Evolutionary conservation across 2,329 filamentous ascomycete species (phyloP).

Genomic region (Purpureocillium takamizusanense): DNA sequence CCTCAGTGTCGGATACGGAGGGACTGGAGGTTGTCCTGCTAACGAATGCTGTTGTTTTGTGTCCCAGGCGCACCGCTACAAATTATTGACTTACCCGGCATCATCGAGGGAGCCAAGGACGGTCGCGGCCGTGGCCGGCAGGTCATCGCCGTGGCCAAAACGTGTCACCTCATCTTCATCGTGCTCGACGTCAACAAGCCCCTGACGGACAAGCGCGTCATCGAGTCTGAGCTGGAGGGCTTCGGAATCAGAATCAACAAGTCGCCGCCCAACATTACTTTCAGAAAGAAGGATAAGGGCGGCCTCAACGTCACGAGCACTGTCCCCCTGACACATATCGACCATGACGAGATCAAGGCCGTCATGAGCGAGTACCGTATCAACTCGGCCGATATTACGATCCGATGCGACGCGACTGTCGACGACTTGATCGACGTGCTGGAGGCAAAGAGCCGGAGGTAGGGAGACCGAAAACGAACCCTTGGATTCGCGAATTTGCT

Average conservation of each 20-base stretch:
- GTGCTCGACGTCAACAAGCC: conserved; percentile 98
- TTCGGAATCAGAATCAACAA: conserved; percentile 99
- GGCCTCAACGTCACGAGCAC: conserved; percentile 95
- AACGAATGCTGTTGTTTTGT: too few relatives aligned
- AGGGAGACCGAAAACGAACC: conserved; percentile 5
- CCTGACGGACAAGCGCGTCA: conserved; percentile 90
- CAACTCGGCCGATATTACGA: conserved; percentile 92
- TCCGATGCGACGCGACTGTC: conserved; percentile 93
- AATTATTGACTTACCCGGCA: conserved; percentile 96
- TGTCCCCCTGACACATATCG: conserved; percentile 83
- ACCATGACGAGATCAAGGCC: conserved; percentile 92
- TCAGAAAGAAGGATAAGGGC: conserved; percentile 98
- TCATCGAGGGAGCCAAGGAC: conserved; percentile 97
- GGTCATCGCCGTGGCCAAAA: conserved; percentile 98
- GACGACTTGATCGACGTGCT: conserved; percentile 95
- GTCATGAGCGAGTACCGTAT: conserved; percentile 98
- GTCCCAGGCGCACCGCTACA: conserved; percentile 74
- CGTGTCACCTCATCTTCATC: conserved; percentile 97
- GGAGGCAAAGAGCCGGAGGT: conserved; percentile 75
- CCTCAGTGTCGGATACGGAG: too few relatives aligned
- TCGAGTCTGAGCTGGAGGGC: conserved; percentile 89
- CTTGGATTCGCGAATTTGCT: too few relatives aligned
- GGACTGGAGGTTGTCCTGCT: too few relatives aligned
- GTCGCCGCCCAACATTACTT: conserved; percentile 93
- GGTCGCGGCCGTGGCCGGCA: conserved; percentile 95